Base-by-base conservation (phyloP, 2,329 filamentous ascomycete genomes). In the Fusarium praegraminearum region DNA sequence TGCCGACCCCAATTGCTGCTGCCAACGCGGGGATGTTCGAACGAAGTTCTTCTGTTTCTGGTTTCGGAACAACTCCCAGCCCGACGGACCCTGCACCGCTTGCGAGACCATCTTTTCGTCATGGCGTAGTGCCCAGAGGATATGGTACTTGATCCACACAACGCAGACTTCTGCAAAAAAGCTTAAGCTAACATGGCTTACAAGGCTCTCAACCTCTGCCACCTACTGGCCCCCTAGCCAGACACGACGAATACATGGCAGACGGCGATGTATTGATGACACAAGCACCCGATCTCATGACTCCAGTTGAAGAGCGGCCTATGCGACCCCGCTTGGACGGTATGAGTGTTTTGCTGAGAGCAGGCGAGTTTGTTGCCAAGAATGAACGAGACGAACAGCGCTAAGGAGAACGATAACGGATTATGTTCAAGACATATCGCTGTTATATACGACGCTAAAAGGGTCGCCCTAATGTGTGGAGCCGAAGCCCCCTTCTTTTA, bases 361-460 rank as follows among this genome's bases (percentile, higher is more conserved):
- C 88, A 12, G 86, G 87, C 33, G 87, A 89, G 70, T 86, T 90
- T 64, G 85, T 89, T 40, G 84, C 85, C 60, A 82, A 83, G 43
- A 78, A 81, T 53, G 67, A 70, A 53, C 70, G 69, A 49, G 55
- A 70, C 28, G 72, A 70, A 46, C 54, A 61, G 64, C 55, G 46
- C 62, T 69, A 53, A 69, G 13, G 11, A 50, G 45, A 51, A 38
- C 10, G 53, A 53, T 28, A 13, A 45, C 16, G 24, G n/a, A 24
- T 28, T 18, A 20, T 46, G 26, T 43, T 41, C 15, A 36, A 15
- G n/a, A 36, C 10, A 24, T 65, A 15, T 30, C 32, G 40, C 26
- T 64, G 46, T 36, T 33, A 15, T 46, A 26, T 40, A 47, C 46
- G 20, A 60, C 26, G 15, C 16, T 4, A 32, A 47, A 50, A 43